Conservation (phyloP, 176 grass and related monocot genomes). For the Rhynchospora breviuscula region DNA sequence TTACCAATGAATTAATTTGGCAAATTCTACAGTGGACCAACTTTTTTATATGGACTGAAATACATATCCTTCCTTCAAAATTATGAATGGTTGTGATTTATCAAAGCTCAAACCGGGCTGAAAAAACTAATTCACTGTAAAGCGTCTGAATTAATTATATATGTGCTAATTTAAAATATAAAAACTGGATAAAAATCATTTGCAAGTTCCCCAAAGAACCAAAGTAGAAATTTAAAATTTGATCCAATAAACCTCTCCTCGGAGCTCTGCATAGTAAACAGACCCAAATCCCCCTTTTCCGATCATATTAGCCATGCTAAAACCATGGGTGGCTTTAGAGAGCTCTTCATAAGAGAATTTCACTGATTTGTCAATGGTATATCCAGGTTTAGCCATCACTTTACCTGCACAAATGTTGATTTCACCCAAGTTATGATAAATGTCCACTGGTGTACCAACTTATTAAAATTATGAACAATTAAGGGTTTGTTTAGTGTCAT, state of each 20-base stretch:
- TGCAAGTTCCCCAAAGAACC: background rate
- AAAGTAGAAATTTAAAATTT: slow-evolving; percentile 10
- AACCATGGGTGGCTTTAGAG: slow-evolving; percentile 67
- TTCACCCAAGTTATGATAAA: no score
- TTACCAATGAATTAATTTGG: no score
- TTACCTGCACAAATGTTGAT: no score
- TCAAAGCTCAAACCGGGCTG: no score
- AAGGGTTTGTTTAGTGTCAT: no score
- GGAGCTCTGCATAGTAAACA: slow-evolving; percentile 77
- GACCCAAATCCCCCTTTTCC: slow-evolving; percentile 75
- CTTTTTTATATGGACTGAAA: no score
- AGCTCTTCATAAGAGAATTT: slow-evolving; percentile 92
- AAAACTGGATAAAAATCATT: background rate
- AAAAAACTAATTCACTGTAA: no score
- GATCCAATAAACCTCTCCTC: slow-evolving; percentile 64
- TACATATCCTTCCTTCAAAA: no score
- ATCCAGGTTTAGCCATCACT: slow-evolving; percentile 12
- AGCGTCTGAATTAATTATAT: background rate
- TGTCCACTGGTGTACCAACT: slow-evolving; percentile 19
- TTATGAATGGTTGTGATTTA: no score
- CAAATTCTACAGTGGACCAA: no score
- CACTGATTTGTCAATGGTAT: slow-evolving; percentile 82
- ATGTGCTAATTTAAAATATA: background rate
- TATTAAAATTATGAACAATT: no score
- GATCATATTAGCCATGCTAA: slow-evolving; percentile 88